Base-by-base conservation (phyloP, 1,284 basidiomycete species). In the Mycosarcoma maydis region DNA sequence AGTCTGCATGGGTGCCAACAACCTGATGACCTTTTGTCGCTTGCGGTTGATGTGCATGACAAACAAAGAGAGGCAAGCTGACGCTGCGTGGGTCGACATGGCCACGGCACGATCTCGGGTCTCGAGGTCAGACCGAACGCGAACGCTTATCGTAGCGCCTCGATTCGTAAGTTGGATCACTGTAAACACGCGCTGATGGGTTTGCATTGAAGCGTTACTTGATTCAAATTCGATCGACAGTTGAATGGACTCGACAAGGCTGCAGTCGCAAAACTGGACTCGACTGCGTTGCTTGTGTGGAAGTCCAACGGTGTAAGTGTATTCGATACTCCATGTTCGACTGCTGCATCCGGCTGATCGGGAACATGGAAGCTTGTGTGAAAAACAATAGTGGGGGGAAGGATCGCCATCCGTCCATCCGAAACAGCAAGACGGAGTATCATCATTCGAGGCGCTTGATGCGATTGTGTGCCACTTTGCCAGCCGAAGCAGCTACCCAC, bases 371-470 rank as follows among this genome's bases (percentile, higher is more conserved):
- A n/a, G n/a, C n/a, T n/a, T n/a, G n/a, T n/a, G n/a, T n/a, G n/a
- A n/a, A n/a, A n/a, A n/a, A n/a, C n/a, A n/a, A n/a, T 23, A 73
- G 72, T 73, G 72, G 72, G 68, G 67, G 9, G 72, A 71, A 20
- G 72, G 72, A 11, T 36, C 42, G 0, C 20, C 38, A 3, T 46
- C 33, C 20, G 26, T 38, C 34, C 30, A 14, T 6, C 43, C 41
- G 0, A 51, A 39, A 30, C 9, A 2, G 14, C 14, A 8, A 23
- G 14, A 5, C 9, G 47, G 43, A 4, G 52, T 71, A 6, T 71
- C 68, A 3, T 62, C 57, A 0, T 73, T 73, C 34, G 67, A 70
- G 47, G 62, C 49, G 2, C 62, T 73, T 11, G 72, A 73, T 27
- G 39, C 49, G 9, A 30, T 73, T 4, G 10, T 60, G 0, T 29